Base-by-base conservation (phyloP, 2,329 filamentous ascomycete genomes). In the Zymoseptoria tritici region DNA sequence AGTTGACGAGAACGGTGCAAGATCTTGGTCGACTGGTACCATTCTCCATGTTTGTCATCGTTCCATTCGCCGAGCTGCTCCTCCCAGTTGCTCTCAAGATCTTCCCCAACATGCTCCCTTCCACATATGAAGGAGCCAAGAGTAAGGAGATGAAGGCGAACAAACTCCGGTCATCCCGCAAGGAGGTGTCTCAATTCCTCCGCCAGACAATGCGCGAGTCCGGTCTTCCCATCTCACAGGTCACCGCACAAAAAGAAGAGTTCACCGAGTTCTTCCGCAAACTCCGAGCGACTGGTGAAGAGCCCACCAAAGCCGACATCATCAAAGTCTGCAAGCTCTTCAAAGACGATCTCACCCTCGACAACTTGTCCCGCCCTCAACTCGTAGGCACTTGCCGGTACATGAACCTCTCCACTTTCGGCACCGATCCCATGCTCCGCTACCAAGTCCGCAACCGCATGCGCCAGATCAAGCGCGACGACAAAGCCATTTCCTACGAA, bases 251-350 rank as follows among this genome's bases (percentile, higher is more conserved):
- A 73, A 92, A 88, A 71, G 91, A 96, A 67, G 94, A 97, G 74
- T 99, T 99, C 69, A 83, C 88, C 62, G 90, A 93, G 70, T 99
- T 99, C 78, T 99, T 99, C 87, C 88, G 90, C 73, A 99, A 99
- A 80, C 85, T 97, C 42, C 78, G 94, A 57, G 86, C 90, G 19
- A 97, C 93, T 0, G 94, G 93, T 64, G 93, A 97, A 79, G 82
- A 88, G 52, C 94, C 94, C 0, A 94, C 90, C 4, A 84, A 86
- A 57, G 84, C 92, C 66, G 94, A 99, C 72, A 91, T 99, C 64
- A 96, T 99, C 81, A 96, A 94, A 78, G 93, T 99, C 64, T 97
- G 94, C 85, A 95, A 97, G 82, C 89, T 96, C 65, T 99, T 99
- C 85, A 95, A 94, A 75, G 94, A 99, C 73, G 94, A 99, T 75